phyloP scores from a whole-genome alignment of 2,329 filamentous ascomycete species.

The Akanthomyces uredinophilus region DNA sequence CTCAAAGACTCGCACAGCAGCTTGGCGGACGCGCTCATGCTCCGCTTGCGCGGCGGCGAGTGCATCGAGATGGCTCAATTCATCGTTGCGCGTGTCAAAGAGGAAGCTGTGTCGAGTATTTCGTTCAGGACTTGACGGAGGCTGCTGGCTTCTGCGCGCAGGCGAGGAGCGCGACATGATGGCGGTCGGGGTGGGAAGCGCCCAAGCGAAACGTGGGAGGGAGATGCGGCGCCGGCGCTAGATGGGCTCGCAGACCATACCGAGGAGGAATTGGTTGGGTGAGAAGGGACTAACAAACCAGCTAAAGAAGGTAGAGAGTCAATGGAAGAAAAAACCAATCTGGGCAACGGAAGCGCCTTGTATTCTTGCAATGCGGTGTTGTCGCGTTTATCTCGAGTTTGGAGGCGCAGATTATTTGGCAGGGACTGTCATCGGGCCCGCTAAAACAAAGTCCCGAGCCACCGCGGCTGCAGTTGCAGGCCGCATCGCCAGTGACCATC shows the following conservation, averaged over 20 bases:
- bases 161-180: constrained; percentile 43
- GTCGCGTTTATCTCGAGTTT: background rate
- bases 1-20: constrained; percentile 44
- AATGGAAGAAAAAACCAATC: background rate
- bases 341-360: background rate
- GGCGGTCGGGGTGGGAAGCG: background rate
- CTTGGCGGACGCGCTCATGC: constrained; percentile 58
- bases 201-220: background rate
- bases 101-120: constrained; percentile 56
- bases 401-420: background rate
- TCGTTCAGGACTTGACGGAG: constrained; percentile 36
- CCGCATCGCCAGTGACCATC: no score
- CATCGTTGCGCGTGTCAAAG: constrained; percentile 55
- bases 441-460: constrained; percentile 21
- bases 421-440: constrained; percentile 15
- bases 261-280: background rate
- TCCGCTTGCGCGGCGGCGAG: constrained; percentile 60
- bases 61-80: constrained; percentile 58
- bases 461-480: background rate
- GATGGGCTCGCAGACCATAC: constrained; percentile 5
- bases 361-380: background rate
- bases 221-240: background rate
- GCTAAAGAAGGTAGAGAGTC: background rate
- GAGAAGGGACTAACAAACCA: background rate
- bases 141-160: constrained; percentile 31